A percentile compares a stretch with the other conserved stretches of the same genome.
phyloP scores from a whole-genome alignment of 192 early-diverging fungal species.

The Coemansia reversa region DNA sequence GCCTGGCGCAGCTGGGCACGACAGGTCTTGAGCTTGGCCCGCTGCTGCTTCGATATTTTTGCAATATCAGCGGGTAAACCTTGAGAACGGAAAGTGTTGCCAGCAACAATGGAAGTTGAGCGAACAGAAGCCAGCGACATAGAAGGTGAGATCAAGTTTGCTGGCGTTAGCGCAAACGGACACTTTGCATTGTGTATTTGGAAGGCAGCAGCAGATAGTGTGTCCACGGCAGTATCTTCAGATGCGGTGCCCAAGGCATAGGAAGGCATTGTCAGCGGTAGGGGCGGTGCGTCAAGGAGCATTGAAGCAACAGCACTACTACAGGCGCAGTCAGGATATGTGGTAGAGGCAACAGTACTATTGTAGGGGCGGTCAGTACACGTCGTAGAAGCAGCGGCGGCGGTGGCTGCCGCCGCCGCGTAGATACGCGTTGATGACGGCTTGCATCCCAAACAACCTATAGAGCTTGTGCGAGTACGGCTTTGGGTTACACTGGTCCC shows the following conservation, averaged over 20 bases:
- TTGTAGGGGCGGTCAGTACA: background rate
- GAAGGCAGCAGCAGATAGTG: background rate
- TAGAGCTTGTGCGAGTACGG: slow-evolving; percentile 9
- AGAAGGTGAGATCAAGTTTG: slow-evolving; percentile 5
- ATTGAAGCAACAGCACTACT: slow-evolving; percentile 3
- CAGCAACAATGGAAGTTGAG: background rate
- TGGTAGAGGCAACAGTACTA: background rate
- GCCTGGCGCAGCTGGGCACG: slow-evolving; percentile 19
- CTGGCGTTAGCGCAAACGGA: background rate
- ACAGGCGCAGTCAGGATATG: background rate
- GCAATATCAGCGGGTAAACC: background rate
- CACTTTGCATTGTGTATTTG: background rate
- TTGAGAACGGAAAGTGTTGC: background rate
- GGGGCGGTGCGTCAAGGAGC: slow-evolving; percentile 10
- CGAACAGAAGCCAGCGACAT: slow-evolving; percentile 9
- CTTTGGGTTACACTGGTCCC: slow-evolving; percentile 1
- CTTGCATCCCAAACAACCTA: slow-evolving; percentile 16
- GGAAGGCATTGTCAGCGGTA: slow-evolving; percentile 4
- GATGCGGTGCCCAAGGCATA: slow-evolving; percentile 1
- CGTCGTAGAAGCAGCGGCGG: background rate
- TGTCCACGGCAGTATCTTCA: background rate
- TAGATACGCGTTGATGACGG: slow-evolving; percentile 3
- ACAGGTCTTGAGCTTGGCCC: slow-evolving; percentile 8
- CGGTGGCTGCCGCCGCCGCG: background rate
- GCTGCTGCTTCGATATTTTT: background rate